Percentiles rank a stretch among this genome's conserved stretches.
Conservation (phyloP, 2,329 filamentous ascomycete genomes). For the Colletotrichum limetticola region DNA sequence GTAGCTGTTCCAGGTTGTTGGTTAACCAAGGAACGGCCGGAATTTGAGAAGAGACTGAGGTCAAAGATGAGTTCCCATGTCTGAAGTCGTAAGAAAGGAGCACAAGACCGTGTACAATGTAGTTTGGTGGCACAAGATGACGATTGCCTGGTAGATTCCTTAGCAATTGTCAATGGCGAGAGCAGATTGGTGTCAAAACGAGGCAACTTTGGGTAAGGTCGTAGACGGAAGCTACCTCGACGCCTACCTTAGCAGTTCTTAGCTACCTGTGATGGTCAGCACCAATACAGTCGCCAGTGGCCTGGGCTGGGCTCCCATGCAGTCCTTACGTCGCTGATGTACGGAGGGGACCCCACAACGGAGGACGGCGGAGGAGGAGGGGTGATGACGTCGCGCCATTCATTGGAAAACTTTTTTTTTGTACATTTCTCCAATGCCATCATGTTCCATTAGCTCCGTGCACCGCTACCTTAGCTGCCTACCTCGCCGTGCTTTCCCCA, state of each 20-base stretch:
- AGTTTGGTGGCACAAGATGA: not conserved
- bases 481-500: not conserved
- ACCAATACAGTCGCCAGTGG: not conserved
- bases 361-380: constrained; percentile 22
- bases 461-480: not conserved
- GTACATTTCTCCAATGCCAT: constrained; percentile 1
- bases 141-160: constrained; percentile 21
- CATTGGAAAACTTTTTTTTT: constrained; percentile 3
- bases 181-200: not conserved
- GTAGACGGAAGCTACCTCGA: not conserved
- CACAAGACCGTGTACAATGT: not conserved
- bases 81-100: not conserved
- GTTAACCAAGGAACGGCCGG: constrained; percentile 21
- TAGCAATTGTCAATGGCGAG: constrained; percentile 11
- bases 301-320: constrained; percentile 23
- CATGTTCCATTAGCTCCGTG: constrained; percentile 1
- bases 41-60: constrained; percentile 19
- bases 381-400: constrained; percentile 30
- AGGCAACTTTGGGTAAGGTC: not conserved
- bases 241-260: too few species aligned
- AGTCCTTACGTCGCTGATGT: constrained; percentile 29
- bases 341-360: constrained; percentile 16
- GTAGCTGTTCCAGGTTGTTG: not conserved
- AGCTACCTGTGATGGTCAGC: not conserved
- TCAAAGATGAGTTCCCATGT: not conserved